Evolutionary conservation across 1,139 yeast species (phyloP).

Genomic region (Suhomyces guaymorum): DNA sequence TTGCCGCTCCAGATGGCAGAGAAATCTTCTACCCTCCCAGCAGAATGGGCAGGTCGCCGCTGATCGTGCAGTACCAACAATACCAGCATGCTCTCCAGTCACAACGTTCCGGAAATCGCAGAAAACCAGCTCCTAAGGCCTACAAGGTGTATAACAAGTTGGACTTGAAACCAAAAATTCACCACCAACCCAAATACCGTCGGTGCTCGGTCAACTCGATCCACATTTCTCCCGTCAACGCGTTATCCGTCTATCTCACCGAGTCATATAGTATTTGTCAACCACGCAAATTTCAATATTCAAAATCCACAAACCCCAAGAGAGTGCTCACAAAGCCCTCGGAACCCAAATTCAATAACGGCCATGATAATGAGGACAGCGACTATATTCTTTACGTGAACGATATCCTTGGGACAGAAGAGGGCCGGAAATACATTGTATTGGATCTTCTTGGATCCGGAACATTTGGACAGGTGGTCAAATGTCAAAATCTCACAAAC

Average conservation of each 20-base stretch:
- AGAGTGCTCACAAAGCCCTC: constrained; percentile 91
- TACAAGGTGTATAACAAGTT: constrained; percentile 38
- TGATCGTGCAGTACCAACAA: constrained; percentile 42
- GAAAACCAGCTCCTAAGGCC: constrained; percentile 43
- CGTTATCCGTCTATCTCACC: constrained; percentile 74
- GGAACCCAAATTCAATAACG: constrained; percentile 79
- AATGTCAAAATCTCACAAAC: constrained; percentile 87
- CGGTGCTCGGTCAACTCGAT: constrained; percentile 78
- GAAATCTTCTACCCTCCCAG: constrained; percentile 15
- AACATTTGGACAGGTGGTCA: constrained; percentile 97
- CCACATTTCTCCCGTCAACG: constrained; percentile 83
- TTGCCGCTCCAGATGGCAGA: constrained; percentile 8
- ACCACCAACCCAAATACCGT: constrained; percentile 72
- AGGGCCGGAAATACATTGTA: constrained; percentile 83
- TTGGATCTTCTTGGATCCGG: constrained; percentile 93
- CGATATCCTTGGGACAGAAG: constrained; percentile 87
- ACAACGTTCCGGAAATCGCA: constrained; percentile 21
- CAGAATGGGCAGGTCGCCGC: constrained; percentile 33
- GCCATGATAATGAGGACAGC: constrained; percentile 83
- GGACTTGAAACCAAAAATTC: constrained; percentile 65
- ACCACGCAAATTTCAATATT: constrained; percentile 77
- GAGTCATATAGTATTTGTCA: constrained; percentile 86
- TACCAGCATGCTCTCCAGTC: constrained; percentile 35
- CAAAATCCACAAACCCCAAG: constrained; percentile 83
- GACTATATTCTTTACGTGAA: constrained; percentile 93